Conservation (phyloP, 2,329 filamentous ascomycete species). For the Neofusicoccum kwambonambiense region DNA sequence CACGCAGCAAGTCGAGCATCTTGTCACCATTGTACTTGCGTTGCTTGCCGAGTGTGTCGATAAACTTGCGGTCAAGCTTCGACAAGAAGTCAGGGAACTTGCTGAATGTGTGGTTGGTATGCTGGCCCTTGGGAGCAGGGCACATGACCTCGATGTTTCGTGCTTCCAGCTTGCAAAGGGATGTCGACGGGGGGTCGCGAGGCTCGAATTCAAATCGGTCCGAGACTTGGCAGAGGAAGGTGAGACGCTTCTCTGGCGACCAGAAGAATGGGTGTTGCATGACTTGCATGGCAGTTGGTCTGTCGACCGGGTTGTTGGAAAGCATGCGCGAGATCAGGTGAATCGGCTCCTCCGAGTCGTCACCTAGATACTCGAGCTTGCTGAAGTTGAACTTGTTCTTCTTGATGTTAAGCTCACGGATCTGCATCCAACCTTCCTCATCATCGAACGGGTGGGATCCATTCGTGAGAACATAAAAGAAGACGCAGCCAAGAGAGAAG, state of each 20-base stretch:
- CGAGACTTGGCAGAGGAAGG: slow-evolving; percentile 93
- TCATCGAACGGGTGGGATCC: slow-evolving; percentile 92
- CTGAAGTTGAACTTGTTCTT: slow-evolving; percentile 76
- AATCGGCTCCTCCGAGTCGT: slow-evolving; percentile 82
- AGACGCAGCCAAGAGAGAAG: slow-evolving; percentile 95
- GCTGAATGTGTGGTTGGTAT: slow-evolving; percentile 52
- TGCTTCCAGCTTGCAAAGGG: slow-evolving; percentile 60
- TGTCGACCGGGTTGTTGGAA: slow-evolving; percentile 60
- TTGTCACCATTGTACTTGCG: slow-evolving; percentile 86
- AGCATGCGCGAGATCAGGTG: slow-evolving; percentile 85
- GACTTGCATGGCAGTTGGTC: slow-evolving; percentile 74
- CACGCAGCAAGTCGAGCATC: slow-evolving; percentile 82
- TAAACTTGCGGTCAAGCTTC: slow-evolving; percentile 73
- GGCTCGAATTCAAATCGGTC: slow-evolving; percentile 95
- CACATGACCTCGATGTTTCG: slow-evolving; percentile 45
- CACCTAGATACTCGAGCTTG: slow-evolving; percentile 71
- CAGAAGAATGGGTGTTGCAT: slow-evolving; percentile 97
- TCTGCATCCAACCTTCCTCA: slow-evolving; percentile 83
- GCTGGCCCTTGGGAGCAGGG: neutral
- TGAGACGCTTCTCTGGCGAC: slow-evolving; percentile 81
- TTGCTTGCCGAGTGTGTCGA: slow-evolving; percentile 88
- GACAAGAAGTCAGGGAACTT: slow-evolving; percentile 72
- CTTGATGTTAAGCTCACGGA: slow-evolving; percentile 90
- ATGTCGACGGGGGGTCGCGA: slow-evolving; percentile 72
- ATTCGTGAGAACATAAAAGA: slow-evolving; percentile 96